Percentiles rank a stretch among this genome's conserved stretches.
Conservation (phyloP, 352 stramenopile species). For the Phytopythium ostracodes region DNA sequence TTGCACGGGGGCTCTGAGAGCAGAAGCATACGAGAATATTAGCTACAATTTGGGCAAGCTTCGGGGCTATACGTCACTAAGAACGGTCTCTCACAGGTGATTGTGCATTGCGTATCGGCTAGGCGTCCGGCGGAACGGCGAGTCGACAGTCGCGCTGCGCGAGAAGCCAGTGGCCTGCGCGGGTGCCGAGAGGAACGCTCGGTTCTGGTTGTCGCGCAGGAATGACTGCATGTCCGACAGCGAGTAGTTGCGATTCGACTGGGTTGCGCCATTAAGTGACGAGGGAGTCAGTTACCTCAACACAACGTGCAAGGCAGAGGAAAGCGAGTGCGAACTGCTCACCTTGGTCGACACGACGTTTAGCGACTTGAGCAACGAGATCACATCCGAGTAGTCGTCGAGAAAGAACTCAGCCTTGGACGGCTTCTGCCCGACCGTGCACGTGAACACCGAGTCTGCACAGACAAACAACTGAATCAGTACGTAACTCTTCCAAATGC, state of each 20-base stretch:
- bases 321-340: background rate
- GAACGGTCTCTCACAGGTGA: constrained; percentile 28
- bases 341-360: constrained; percentile 78
- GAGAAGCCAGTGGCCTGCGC: constrained; percentile 29
- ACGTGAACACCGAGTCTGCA: constrained; percentile 90
- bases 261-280: background rate
- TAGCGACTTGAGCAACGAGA: constrained; percentile 86
- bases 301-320: background rate
- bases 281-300: background rate
- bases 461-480: constrained; percentile 9
- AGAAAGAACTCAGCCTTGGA: constrained; percentile 96
- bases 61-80: no score
- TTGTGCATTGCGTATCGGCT: constrained; percentile 54
- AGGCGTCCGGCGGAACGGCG: constrained; percentile 42
- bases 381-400: constrained; percentile 94
- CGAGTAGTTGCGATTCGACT: constrained; percentile 83
- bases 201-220: constrained; percentile 34
- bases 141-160: constrained; percentile 38
- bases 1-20: constrained; percentile 49
- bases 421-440: constrained; percentile 97
- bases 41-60: no score
- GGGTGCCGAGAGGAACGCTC: constrained; percentile 50
- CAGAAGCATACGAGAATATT: background rate
- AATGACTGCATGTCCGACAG: constrained; percentile 84
- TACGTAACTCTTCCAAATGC: no score